Conservation (phyloP, 768 basidiomycete genomes). For the Exidia glandulosa region DNA sequence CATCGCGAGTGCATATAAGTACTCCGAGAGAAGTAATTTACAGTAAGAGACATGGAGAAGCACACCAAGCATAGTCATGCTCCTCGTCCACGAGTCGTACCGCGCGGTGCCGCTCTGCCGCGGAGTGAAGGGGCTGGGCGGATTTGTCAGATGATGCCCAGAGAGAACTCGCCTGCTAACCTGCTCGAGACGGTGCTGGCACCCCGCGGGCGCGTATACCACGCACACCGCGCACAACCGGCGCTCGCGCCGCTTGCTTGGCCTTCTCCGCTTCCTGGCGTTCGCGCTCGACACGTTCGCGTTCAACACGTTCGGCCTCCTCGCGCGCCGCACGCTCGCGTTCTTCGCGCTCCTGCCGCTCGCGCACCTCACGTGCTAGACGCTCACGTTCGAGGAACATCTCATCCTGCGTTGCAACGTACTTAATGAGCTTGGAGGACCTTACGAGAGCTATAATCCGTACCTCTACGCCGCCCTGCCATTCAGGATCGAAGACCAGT, state of each 20-base stretch:
- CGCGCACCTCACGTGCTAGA: constrained; percentile 34
- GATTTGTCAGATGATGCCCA: too few species aligned
- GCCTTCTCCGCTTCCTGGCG: neutral
- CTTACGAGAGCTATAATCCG: constrained; percentile 14
- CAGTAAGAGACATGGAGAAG: too few species aligned
- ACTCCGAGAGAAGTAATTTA: too few species aligned
- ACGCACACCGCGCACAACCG: neutral
- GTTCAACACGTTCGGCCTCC: constrained; percentile 33
- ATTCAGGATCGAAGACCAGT: constrained; percentile 65
- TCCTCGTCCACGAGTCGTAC: too few species aligned
- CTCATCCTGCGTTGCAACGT: constrained; percentile 41
- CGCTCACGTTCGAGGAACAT: constrained; percentile 36
- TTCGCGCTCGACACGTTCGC: constrained; percentile 19
- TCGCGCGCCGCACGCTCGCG: constrained; percentile 40
- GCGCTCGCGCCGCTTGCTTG: neutral
- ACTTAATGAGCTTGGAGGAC: neutral
- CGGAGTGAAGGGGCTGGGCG: too few species aligned
- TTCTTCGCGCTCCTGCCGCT: constrained; percentile 21
- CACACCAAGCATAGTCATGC: too few species aligned
- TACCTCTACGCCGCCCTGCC: constrained; percentile 65
- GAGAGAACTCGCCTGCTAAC: too few species aligned
- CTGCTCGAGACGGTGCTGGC: too few species aligned
- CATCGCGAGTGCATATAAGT: too few species aligned
- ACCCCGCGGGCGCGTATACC: neutral
- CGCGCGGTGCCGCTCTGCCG: too few species aligned